Evolutionary conservation across 768 basidiomycete species (phyloP).

Genomic region (Pleurotus ostreatus): DNA sequence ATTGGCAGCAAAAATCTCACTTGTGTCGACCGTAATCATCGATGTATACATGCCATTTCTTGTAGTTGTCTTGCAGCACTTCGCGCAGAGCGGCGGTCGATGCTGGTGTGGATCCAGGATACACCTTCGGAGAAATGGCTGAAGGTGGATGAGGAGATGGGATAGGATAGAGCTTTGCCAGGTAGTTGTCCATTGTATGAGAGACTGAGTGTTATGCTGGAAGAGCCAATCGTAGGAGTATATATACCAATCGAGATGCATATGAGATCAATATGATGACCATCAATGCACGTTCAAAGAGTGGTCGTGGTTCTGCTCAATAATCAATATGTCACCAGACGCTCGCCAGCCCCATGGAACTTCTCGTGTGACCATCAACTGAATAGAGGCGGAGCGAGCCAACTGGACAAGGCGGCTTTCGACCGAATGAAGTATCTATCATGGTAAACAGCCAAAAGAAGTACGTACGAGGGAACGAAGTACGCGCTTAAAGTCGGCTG

Average conservation of each 20-base stretch:
- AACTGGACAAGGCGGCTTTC: too few species aligned
- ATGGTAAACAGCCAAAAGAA: too few species aligned
- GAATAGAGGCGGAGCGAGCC: too few species aligned
- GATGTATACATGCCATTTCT: slow-evolving; percentile 53
- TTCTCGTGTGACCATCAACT: too few species aligned
- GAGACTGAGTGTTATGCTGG: neutral
- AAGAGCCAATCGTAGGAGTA: neutral
- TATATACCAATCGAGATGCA: neutral
- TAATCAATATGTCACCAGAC: too few species aligned
- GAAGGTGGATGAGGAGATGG: slow-evolving; percentile 14
- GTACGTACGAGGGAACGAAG: too few species aligned
- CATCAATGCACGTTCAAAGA: too few species aligned
- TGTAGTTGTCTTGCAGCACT: slow-evolving; percentile 46
- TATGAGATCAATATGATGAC: too few species aligned
- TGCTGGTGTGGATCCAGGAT: slow-evolving; percentile 29
- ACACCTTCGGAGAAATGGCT: slow-evolving; percentile 25
- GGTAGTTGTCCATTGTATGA: neutral
- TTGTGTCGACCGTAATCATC: slow-evolving; percentile 36
- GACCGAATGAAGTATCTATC: too few species aligned
- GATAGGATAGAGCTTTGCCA: slow-evolving; percentile 12
- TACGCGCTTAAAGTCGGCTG: too few species aligned
- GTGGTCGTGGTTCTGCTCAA: too few species aligned
- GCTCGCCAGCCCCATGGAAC: too few species aligned
- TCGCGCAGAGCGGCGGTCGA: slow-evolving; percentile 36
- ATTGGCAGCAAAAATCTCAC: slow-evolving; percentile 20